Evolutionary conservation across 768 basidiomycete genomes (phyloP), one percentile per base, ranked within the genome.

Genomic region (Kwoniella dendrophila): DNA sequence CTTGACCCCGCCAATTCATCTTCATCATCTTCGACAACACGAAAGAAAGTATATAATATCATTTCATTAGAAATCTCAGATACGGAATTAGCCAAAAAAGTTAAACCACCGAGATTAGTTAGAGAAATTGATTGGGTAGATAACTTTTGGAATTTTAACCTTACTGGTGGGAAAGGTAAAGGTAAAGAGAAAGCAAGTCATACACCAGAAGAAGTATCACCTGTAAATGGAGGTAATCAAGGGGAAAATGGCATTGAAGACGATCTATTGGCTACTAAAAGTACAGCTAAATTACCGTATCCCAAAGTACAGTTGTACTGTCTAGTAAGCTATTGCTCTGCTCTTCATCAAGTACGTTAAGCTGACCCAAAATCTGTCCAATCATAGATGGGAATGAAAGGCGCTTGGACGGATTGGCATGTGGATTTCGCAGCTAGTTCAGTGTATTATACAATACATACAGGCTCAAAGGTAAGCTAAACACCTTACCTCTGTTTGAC

Each of bases 381-480:
- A n/a, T 20, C n/a, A 16, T 32, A 72, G 71, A 99, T 99, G 96
- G 90, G 92, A 33, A 92, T 95, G 22, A 87, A 86, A 7, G 85
- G 86, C 24, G 90, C 92, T 30, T 97, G 94, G 92, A 99, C 95
- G 64, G 95, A 97, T 74, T 97, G 94, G 96, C 95, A 99, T 73
- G 83, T 98, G 62, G 96, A 99, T 80, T 97, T 99, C 75, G 95
- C 95, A 22, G 96, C 93, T 0, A 93, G 90, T 1, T 95, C 90
- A 1, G 95, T 94, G n/a, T 98, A 95, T 78, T 98, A 98, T 73
- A 93, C 97, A 70, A 87, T 99, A 62, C 83, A 96, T 20, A 84
- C 82, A 43, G 93, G 93, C 27, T 83, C 86, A 58, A 96, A 92
- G 85, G 94, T 87, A 67, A 48, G 81, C 41, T 53, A 43, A 24